Conservation (phyloP, 2,329 filamentous ascomycete species). For the Aspergillus fumigatiaffinis region DNA sequence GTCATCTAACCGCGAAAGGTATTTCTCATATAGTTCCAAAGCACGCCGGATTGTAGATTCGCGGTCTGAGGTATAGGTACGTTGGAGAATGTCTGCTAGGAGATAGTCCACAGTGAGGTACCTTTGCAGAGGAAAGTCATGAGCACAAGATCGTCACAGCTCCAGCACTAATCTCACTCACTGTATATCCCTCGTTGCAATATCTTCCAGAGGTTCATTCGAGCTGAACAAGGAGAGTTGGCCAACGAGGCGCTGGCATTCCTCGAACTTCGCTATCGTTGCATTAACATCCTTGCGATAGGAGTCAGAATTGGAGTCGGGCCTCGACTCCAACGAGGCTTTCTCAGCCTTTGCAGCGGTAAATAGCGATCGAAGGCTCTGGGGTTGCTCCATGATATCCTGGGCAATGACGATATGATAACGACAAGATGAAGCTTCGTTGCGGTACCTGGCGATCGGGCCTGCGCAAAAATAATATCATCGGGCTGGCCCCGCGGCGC, state of each 20-base stretch:
- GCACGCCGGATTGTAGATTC: constrained; percentile 60
- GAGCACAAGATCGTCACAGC: not conserved
- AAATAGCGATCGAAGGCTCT: constrained; percentile 55
- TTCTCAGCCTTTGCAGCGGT: constrained; percentile 53
- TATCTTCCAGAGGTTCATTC: constrained; percentile 85
- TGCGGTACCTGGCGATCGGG: constrained; percentile 15
- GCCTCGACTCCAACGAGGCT: constrained; percentile 57
- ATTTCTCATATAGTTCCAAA: constrained; percentile 70
- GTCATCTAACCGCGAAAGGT: constrained; percentile 69
- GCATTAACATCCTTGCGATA: constrained; percentile 65
- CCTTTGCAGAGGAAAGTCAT: constrained; percentile 36
- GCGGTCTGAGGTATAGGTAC: constrained; percentile 60
- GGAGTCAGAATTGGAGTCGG: constrained; percentile 59
- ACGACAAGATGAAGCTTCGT: constrained; percentile 17
- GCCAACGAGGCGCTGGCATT: constrained; percentile 66
- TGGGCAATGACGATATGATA: constrained; percentile 8
- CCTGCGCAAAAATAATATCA: constrained; percentile 12
- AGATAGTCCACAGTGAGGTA: constrained; percentile 75
- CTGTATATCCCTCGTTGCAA: constrained; percentile 78
- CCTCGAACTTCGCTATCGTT: constrained; percentile 67
- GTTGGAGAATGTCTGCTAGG: constrained; percentile 74
- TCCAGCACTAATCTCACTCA: constrained; percentile 37
- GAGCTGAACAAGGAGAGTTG: constrained; percentile 79
- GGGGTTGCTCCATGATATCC: constrained; percentile 43
- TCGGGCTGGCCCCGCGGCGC: constrained; percentile 11